Conservation (phyloP, 257 asterid genomes). For the Lycium ferocissimum region DNA sequence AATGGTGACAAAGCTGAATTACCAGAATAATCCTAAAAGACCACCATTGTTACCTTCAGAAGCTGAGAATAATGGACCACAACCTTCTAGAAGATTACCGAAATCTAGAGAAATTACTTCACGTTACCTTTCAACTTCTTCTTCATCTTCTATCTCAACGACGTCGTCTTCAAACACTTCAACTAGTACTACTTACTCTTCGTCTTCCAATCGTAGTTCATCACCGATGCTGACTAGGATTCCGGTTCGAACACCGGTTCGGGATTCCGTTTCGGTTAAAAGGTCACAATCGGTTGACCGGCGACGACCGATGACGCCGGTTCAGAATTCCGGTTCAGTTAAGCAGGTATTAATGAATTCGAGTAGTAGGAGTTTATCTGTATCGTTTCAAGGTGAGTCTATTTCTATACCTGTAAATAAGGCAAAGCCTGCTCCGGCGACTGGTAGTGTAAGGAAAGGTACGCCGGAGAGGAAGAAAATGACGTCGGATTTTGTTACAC, state of each 20-base stretch:
- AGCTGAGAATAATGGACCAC: conserved; percentile 51
- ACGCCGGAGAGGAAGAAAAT: conserved; percentile 77
- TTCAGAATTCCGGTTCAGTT: conserved; percentile 65
- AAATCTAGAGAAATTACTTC: conserved; percentile 66
- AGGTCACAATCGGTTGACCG: conserved; percentile 49
- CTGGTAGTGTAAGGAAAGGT: conserved; percentile 53
- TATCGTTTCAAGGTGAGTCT: conserved; percentile 88
- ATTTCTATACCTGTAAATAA: conserved; percentile 58
- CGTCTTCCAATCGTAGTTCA: conserved; percentile 39
- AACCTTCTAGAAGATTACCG: conserved; percentile 51
- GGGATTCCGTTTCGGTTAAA: conserved; percentile 21
- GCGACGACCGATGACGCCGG: conserved; percentile 48
- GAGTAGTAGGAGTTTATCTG: conserved; percentile 69
- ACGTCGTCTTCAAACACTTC: conserved; percentile 64
- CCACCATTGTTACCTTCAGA: conserved; percentile 73
- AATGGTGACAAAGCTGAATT: conserved; percentile 55
- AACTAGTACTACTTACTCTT: conserved; percentile 47
- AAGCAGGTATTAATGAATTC: conserved; percentile 58
- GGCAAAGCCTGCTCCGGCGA: conserved; percentile 59
- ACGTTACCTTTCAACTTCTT: conserved; percentile 65
- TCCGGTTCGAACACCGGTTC: conserved; percentile 42
- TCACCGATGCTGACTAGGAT: conserved; percentile 57
- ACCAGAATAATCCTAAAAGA: conserved; percentile 52
- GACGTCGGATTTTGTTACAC: conserved; percentile 41
- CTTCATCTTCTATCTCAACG: conserved; percentile 70